A percentile compares a stretch with the other conserved stretches of the same genome.
Conservation (phyloP, 148 eudicot genomes). For the Rhododendron ovatum region DNA sequence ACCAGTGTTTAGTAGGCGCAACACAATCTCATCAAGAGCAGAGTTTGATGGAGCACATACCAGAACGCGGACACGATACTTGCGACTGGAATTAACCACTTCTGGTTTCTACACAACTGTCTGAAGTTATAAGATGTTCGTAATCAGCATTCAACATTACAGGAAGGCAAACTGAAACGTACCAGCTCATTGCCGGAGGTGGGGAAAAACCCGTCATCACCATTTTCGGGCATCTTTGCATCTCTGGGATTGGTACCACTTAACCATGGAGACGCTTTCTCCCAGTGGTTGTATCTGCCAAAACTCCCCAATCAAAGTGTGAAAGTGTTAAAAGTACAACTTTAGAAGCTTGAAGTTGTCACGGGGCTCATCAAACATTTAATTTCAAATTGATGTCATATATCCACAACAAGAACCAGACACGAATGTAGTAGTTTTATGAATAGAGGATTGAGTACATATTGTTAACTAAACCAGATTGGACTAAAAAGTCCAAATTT, state of each 20-base stretch:
- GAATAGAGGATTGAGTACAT: background rate
- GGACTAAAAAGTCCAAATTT: background rate
- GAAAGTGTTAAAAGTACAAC: background rate
- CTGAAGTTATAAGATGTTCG: constrained; percentile 12
- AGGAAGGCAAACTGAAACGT: constrained; percentile 13
- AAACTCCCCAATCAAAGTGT: constrained; percentile 14
- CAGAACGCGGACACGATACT: constrained; percentile 89
- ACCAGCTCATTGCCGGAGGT: constrained; percentile 88
- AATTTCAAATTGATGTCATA: no score
- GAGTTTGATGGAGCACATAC: constrained; percentile 99
- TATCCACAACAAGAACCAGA: background rate
- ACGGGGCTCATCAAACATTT: background rate
- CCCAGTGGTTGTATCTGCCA: constrained; percentile 65
- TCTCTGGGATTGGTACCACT: constrained; percentile 72
- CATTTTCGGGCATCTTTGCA: constrained; percentile 72
- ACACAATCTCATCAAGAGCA: constrained; percentile 95
- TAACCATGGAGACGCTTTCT: constrained; percentile 90
- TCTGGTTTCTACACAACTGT: constrained; percentile 75
- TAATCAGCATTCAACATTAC: constrained; percentile 4
- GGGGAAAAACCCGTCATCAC: constrained; percentile 89
- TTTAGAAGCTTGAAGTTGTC: background rate
- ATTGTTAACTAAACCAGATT: background rate
- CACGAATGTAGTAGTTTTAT: background rate
- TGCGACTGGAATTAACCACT: constrained; percentile 77
- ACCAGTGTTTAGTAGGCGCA: constrained; percentile 81